These are phyloP conservation scores for Pyricularia pennisetigena DNA, from an alignment of 2,329 filamentous ascomycete species.

Conservation along the genomic window DNA sequence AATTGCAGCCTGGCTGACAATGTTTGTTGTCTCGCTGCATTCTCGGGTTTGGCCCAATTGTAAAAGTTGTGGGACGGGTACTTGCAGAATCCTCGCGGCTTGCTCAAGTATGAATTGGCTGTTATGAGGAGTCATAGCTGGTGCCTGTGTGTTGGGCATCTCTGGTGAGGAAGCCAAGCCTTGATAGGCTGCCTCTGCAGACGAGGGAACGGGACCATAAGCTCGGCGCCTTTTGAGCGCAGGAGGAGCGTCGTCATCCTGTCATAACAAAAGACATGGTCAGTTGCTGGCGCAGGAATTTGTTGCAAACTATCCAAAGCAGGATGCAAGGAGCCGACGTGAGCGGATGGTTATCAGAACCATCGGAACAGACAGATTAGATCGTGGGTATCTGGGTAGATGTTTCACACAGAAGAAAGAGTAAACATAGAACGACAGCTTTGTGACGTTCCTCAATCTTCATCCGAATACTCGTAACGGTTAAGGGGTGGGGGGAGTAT, in stretches of 20 bases:
- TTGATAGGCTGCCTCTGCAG: conserved; percentile 24
- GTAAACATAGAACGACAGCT: not conserved
- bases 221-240: conserved; percentile 34
- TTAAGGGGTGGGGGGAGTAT: not conserved
- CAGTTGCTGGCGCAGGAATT: not conserved
- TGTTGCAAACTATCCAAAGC: not conserved
- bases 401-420: not conserved
- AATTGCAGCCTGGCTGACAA: conserved; percentile 23
- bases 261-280: not conserved
- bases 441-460: not conserved
- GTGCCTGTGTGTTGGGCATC: conserved; percentile 12
- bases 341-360: not conserved
- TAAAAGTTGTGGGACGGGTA: conserved; percentile 11
- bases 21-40: conserved; percentile 12
- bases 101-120: conserved; percentile 15
- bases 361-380: not conserved
- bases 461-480: not conserved
- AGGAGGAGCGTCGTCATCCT: conserved; percentile 10
- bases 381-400: not conserved
- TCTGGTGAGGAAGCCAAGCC: conserved; percentile 12
- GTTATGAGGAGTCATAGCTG: conserved; percentile 16
- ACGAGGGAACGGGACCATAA: conserved; percentile 26
- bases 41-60: conserved; percentile 10
- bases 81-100: conserved; percentile 12
- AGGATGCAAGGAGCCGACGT: not conserved